Evolutionary conservation across 2,329 filamentous ascomycete genomes (phyloP).

Genomic region (Fusarium armeniacum): DNA sequence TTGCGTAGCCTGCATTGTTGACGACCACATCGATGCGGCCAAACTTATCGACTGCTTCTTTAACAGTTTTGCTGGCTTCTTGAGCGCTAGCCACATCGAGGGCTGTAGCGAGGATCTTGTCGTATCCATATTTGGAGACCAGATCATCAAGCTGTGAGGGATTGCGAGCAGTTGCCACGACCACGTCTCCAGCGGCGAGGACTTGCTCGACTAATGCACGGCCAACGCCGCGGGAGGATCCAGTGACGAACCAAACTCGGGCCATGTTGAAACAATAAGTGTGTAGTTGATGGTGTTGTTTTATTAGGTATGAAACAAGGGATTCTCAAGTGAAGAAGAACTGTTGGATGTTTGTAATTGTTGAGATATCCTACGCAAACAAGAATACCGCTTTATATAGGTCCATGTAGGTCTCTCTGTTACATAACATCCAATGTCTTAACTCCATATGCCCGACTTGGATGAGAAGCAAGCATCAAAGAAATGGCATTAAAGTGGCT

Average conservation of each 20-base stretch:
- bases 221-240: slow-evolving; percentile 64
- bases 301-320: too few relatives aligned
- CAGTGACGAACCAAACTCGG: slow-evolving; percentile 63
- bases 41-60: slow-evolving; percentile 61
- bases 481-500: neutral
- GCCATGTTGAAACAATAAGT: slow-evolving; percentile 33
- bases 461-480: neutral
- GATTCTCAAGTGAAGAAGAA: neutral
- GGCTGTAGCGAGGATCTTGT: slow-evolving; percentile 63
- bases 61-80: slow-evolving; percentile 58
- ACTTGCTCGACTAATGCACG: slow-evolving; percentile 57
- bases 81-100: slow-evolving; percentile 64
- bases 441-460: neutral
- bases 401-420: fast-evolving
- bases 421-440: neutral
- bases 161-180: slow-evolving; percentile 62
- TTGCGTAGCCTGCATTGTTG: slow-evolving; percentile 73
- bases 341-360: too few relatives aligned
- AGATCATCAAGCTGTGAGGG: slow-evolving; percentile 54
- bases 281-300: neutral
- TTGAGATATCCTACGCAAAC: neutral
- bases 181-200: slow-evolving; percentile 57
- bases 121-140: slow-evolving; percentile 55
- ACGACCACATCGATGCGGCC: slow-evolving; percentile 70
- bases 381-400: neutral